Evolutionary conservation across 1,139 yeast species (phyloP), one percentile per base, ranked within the genome.

Genomic region (Blastobotrys capitulatus): DNA sequence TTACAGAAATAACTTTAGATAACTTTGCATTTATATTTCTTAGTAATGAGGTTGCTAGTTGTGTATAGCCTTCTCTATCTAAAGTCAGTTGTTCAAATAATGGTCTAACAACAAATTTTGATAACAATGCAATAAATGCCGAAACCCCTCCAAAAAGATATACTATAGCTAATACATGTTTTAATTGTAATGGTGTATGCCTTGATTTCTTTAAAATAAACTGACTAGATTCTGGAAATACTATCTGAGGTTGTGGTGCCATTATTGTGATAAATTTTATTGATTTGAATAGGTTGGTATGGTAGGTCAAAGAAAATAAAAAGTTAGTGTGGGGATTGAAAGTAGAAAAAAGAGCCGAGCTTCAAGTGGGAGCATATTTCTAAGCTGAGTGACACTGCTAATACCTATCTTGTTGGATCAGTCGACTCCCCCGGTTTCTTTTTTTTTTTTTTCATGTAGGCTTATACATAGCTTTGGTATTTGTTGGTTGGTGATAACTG

Each of bases 121-220:
- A 62, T 16, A 67, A 47, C 1, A 67, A 42, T 15, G 64, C 67
- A 2, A 63, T 41, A 18, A 64, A 49, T 0, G 65, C 66, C 7
- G 66, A 56, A 5, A 62, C 54, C 1, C 72, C 71, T 1, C 71
- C 71, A 50, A 64, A 68, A 5, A 61, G 52, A 48, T 68, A 68
- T 15, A 64, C 48, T 12, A 67, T 48, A 1, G 64, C 63, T 4
- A 66, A 51, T 35, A 67, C 58, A 27, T 60, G 57, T 29, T 54
- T 50, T 32, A 67, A 52, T 31, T 58, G 59, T 12, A 59, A 52
- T 32, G 60, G 48, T 19, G 54, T 45, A 16, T 48, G 52, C 16
- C 51, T 22, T 15, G 47, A 36, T 47, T 50, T 48, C 31, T 38
- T 41, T 10, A 49, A 39, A 6, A 56, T 49, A 36, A 58, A 56